Percentiles rank a stretch among this genome's conserved stretches.
Conservation (phyloP, 1,139 yeast species). For the Blastobotrys serpentis region DNA sequence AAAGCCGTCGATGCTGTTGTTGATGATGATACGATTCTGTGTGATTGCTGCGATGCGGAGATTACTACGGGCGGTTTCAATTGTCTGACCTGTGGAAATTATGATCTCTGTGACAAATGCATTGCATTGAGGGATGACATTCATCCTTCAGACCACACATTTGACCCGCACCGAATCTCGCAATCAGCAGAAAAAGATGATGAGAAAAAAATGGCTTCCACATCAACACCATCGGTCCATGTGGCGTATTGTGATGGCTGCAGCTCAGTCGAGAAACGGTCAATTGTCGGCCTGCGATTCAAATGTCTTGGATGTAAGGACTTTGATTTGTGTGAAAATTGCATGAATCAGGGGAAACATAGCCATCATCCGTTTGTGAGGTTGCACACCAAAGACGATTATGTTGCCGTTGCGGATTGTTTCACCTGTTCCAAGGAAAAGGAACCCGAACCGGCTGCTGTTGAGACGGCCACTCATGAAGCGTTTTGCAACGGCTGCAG, state of each 20-base stretch:
- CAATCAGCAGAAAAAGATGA: too few species aligned
- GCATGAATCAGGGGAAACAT: constrained; percentile 27
- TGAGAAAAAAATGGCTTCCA: too few species aligned
- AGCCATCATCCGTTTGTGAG: constrained; percentile 25
- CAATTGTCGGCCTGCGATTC: constrained; percentile 48
- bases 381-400: constrained; percentile 18
- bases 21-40: constrained; percentile 14
- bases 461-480: background rate
- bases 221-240: background rate
- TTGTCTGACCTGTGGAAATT: constrained; percentile 52
- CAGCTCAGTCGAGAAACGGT: background rate
- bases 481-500: constrained; percentile 23
- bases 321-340: constrained; percentile 51
- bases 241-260: background rate
- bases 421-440: too few species aligned
- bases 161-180: too few species aligned
- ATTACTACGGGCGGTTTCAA: constrained; percentile 41
- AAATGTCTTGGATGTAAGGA: constrained; percentile 52
- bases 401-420: constrained; percentile 3
- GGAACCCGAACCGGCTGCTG: too few species aligned
- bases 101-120: constrained; percentile 52
- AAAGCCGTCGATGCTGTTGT: background rate
- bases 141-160: constrained; percentile 20
- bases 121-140: constrained; percentile 15
- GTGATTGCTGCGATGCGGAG: constrained; percentile 25